Conservation (phyloP, 345 rosid genomes). For the Microcos paniculata region DNA sequence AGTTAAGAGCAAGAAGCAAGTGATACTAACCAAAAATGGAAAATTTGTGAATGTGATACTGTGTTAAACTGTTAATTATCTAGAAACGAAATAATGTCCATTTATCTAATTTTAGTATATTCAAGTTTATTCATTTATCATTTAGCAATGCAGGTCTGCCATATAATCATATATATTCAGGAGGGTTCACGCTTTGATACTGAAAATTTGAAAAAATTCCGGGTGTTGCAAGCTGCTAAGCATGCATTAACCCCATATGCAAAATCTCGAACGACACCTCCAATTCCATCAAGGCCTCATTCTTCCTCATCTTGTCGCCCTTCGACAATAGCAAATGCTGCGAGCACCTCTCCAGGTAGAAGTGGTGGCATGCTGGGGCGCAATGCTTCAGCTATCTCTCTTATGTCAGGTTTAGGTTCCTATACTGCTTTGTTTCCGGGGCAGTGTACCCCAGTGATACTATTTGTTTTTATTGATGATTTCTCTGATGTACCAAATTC, state of each 20-base stretch:
- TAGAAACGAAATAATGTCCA: not conserved
- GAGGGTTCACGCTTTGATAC: slow-evolving; percentile 71
- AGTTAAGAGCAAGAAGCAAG: not conserved
- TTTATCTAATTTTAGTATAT: not conserved
- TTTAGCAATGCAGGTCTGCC: slow-evolving; percentile 82
- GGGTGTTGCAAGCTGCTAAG: slow-evolving; percentile 80
- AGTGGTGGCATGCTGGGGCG: slow-evolving; percentile 45
- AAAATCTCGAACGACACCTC: slow-evolving; percentile 45
- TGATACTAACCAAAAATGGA: not conserved
- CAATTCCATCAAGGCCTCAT: slow-evolving; percentile 50
- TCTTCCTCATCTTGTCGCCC: slow-evolving; percentile 40
- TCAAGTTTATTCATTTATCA: not conserved
- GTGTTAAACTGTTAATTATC: not conserved
- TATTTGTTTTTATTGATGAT: slow-evolving; percentile 75
- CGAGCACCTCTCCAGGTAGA: slow-evolving; percentile 50
- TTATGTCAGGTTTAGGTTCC: slow-evolving; percentile 79
- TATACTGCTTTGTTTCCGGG: slow-evolving; percentile 66
- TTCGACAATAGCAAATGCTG: slow-evolving; percentile 25
- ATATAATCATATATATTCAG: slow-evolving; percentile 59
- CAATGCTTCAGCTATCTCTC: slow-evolving; percentile 57
- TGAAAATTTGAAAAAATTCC: slow-evolving; percentile 61
- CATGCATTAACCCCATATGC: slow-evolving; percentile 56
- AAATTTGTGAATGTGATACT: not conserved
- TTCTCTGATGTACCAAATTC: slow-evolving; percentile 44
- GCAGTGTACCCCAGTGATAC: slow-evolving; percentile 71